A percentile compares a stretch with the other conserved stretches of the same genome.
Evolutionary conservation across 192 early-diverging fungal genomes (phyloP).

Genomic region (Linnemannia elongata): DNA sequence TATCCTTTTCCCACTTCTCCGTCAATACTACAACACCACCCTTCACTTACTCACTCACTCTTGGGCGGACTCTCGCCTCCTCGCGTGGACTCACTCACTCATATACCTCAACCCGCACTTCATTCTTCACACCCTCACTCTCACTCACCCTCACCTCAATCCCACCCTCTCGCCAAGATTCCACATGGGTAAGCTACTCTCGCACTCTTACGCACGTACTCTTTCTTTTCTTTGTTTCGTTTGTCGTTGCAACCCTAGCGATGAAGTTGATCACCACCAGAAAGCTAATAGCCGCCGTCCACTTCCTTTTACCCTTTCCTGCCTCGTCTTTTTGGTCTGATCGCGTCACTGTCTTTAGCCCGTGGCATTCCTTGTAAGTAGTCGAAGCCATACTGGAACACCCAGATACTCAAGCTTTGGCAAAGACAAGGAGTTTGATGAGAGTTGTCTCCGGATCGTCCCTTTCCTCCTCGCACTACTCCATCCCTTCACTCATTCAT

Average conservation of each 20-base stretch:
- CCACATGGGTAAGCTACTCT: slow-evolving; percentile 20
- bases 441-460: neutral
- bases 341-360: slow-evolving; percentile 16
- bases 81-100: no score
- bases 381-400: neutral
- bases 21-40: neutral
- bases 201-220: neutral
- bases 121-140: no score
- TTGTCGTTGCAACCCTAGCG: neutral
- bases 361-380: slow-evolving; percentile 55
- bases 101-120: no score
- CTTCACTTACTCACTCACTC: neutral
- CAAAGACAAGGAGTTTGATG: neutral
- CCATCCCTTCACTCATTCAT: neutral
- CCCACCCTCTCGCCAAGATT: neutral
- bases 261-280: no score
- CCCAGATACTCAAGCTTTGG: neutral
- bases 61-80: no score
- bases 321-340: neutral
- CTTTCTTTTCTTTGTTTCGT: slow-evolving; percentile 1
- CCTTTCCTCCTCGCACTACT: neutral
- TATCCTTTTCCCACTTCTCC: neutral
- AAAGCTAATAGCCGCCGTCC: no score
- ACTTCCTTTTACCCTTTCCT: neutral
- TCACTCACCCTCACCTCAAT: neutral